Base-by-base conservation (phyloP, 768 basidiomycete genomes). In the Boletus huronensis region DNA sequence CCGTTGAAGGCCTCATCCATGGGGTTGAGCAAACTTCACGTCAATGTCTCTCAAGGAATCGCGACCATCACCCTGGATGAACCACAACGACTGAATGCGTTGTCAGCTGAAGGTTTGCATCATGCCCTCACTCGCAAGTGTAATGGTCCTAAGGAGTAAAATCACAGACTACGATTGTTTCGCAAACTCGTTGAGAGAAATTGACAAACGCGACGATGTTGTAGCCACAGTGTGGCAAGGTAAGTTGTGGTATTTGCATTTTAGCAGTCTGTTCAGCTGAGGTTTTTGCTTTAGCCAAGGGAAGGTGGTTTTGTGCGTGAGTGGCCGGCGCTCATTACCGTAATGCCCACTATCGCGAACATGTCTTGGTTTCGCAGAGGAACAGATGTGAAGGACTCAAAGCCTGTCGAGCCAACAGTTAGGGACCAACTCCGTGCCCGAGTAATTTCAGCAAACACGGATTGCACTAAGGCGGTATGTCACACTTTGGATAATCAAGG, bases 251-350 rank as follows among this genome's bases (percentile, higher is more conserved):
- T 26, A 14, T 28, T 32, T 19, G 25, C 40, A 16, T 26, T 13
- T 29, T 40, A 26, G 14, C 40, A 17, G 11, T 16, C 21, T 34
- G 11, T 34, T n/a, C 32, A 19, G 6, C 39, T 49, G 41, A 48
- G 14, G 2, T 40, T 28, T 36, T 36, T 19, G 19, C 14, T 43
- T 5, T 42, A 86, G 86, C 83, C 10, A 83, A 74, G 32, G 87
- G 87, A 3, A 79, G 75, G 57, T 88, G 85, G 85, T 88, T 88
- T 67, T 88, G 84, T 72, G 79, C 86, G 86, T 87, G 64, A 63
- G 84, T 70, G 17, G 5, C 31, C 39, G 52, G 45, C 39, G 25
- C n/a, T 39, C 16, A n/a, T 11, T 5, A 28, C 34, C 6, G 31
- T 17, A 29, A 29, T 46, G 43, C 19, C 31, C 48, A 17, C 9